A percentile compares a stretch with the other conserved stretches of the same genome.
Evolutionary conservation across 176 grass and related monocot species (phyloP).

Genomic region (Zea mays): Zm-B73-REFERENCE-NAM-5.0 NC_050102.1:178411001-178411500

Average conservation of each 20-base stretch:
- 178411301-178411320: conserved; percentile 6
- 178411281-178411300: conserved; percentile 29
- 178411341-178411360: not conserved
- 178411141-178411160: no score
- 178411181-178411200: conserved; percentile 45
- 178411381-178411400: conserved; percentile 83
- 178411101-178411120: no score
- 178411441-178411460: no score
- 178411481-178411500: no score
- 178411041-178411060: no score
- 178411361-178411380: conserved; percentile 36
- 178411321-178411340: not conserved
- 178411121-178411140: no score
- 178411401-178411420: conserved; percentile 69
- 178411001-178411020: no score
- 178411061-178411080: no score
- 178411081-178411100: no score
- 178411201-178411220: conserved; percentile 67
- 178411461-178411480: no score
- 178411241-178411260: conserved; percentile 69
- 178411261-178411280: conserved; percentile 57
- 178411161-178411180: no score
- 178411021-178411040: no score
- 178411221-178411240: conserved; percentile 71
- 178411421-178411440: conserved; percentile 34